Percentiles rank a stretch among this genome's conserved stretches.
These are phyloP conservation scores for Pestalotiopsis sp. DNA, from an alignment of 2,329 filamentous ascomycete genomes.

Conservation along the genomic window DNA sequence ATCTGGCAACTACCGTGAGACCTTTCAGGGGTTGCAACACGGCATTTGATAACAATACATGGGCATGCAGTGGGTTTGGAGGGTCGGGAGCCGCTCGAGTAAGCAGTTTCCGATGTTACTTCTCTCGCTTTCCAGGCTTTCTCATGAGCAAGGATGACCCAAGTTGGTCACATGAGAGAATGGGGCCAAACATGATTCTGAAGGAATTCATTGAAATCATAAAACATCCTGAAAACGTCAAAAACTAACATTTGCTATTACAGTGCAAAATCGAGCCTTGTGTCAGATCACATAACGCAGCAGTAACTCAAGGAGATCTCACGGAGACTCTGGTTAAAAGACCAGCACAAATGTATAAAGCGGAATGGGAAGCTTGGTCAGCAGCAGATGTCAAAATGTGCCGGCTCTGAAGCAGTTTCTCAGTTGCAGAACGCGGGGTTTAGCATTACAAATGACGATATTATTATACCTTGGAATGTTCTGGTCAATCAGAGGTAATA, in stretches of 20 bases:
- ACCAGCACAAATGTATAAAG: not conserved
- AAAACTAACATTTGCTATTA: no score
- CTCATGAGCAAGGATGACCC: no score
- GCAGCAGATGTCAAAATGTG: slow-evolving; percentile 6
- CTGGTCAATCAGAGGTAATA: not conserved
- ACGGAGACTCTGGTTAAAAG: not conserved
- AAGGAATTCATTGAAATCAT: no score
- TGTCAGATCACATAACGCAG: not conserved
- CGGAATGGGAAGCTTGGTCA: not conserved
- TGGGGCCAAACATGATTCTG: no score
- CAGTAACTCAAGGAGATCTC: not conserved
- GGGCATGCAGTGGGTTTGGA: slow-evolving; percentile 1
- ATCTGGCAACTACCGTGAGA: not conserved
- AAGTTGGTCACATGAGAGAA: no score
- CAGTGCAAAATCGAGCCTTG: not conserved
- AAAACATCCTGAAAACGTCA: no score
- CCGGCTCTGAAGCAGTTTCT: not conserved
- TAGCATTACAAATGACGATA: not conserved
- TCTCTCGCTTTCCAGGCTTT: no score
- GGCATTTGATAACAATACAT: not conserved
- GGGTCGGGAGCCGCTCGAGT: slow-evolving; percentile 2
- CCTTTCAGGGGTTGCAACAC: not conserved
- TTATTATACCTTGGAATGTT: slow-evolving; percentile 8
- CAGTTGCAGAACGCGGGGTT: not conserved
- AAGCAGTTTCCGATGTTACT: no score